These are phyloP conservation scores for Podospora appendiculata DNA, from an alignment of 495 filamentous ascomycete genomes.

Conservation along the genomic window DNA sequence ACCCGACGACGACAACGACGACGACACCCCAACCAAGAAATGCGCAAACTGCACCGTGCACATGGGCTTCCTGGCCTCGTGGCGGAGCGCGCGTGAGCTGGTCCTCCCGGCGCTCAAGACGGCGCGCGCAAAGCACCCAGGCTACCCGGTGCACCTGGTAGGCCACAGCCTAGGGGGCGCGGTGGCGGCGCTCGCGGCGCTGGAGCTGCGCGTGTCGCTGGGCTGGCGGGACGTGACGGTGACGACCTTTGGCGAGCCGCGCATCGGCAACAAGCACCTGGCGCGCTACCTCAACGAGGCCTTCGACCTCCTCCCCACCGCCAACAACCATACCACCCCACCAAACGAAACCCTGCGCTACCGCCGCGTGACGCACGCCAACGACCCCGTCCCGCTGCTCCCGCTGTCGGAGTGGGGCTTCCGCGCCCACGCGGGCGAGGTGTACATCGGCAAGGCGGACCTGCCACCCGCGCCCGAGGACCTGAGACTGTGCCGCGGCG, in stretches of 20 bases:
- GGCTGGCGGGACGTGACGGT: slow-evolving; percentile 60
- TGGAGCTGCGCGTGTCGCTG: slow-evolving; percentile 54
- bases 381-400: slow-evolving; percentile 85
- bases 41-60: slow-evolving; percentile 89
- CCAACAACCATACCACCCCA: too few relatives aligned
- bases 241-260: slow-evolving; percentile 91
- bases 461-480: slow-evolving; percentile 62
- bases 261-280: slow-evolving; percentile 69
- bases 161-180: slow-evolving; percentile 92
- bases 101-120: slow-evolving; percentile 53
- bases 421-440: slow-evolving; percentile 72
- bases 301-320: too few relatives aligned
- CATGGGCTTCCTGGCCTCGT: slow-evolving; percentile 78
- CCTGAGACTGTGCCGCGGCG: slow-evolving; percentile 61
- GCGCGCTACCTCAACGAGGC: slow-evolving; percentile 54
- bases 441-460: slow-evolving; percentile 65
- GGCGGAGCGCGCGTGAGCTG: slow-evolving; percentile 59
- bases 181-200: slow-evolving; percentile 75
- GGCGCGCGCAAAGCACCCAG: slow-evolving; percentile 51
- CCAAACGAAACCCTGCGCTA: slow-evolving; percentile 37
- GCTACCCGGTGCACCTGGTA: slow-evolving; percentile 67
- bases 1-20: slow-evolving; percentile 31
- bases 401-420: slow-evolving; percentile 86
- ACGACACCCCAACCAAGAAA: slow-evolving; percentile 23
- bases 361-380: slow-evolving; percentile 73